Evolutionary conservation across 225 moss, liverwort and hornwort genomes (phyloP).

Genomic region (Straminergon stramineum): DNA sequence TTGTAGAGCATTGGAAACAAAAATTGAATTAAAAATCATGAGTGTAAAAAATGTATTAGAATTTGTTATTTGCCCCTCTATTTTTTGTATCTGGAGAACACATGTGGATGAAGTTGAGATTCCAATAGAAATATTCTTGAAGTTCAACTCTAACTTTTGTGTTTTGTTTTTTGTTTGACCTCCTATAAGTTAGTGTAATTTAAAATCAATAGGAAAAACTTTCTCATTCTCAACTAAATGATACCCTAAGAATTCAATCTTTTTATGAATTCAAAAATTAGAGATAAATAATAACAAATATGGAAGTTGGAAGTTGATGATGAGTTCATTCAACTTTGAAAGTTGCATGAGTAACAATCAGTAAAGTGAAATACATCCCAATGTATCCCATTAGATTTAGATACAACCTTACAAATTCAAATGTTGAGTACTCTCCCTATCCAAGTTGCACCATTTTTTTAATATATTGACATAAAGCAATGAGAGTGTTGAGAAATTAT

Average conservation of each 20-base stretch:
- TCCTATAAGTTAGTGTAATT: no score
- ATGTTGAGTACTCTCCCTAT: not conserved
- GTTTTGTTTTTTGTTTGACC: not conserved
- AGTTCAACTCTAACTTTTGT: no score
- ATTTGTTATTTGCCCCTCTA: not conserved
- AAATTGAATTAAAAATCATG: not conserved
- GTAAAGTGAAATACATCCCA: not conserved
- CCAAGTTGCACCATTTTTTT: not conserved
- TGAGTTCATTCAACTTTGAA: not conserved
- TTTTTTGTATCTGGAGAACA: not conserved
- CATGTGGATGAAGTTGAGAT: not conserved
- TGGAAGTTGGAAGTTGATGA: not conserved
- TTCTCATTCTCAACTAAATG: not conserved
- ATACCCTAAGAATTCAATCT: not conserved
- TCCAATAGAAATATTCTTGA: not conserved
- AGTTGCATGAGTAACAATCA: not conserved
- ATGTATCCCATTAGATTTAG: not conserved
- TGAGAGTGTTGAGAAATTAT: not conserved
- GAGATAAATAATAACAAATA: not conserved
- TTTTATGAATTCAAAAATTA: not conserved
- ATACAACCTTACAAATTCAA: not conserved
- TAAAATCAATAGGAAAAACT: not conserved
- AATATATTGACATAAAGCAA: not conserved
- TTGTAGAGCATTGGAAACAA: not conserved
- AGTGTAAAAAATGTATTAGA: not conserved